Evolutionary conservation across 805 yeast genomes (phyloP).

Genomic region (Nakazawaea wyomingensis): DNA sequence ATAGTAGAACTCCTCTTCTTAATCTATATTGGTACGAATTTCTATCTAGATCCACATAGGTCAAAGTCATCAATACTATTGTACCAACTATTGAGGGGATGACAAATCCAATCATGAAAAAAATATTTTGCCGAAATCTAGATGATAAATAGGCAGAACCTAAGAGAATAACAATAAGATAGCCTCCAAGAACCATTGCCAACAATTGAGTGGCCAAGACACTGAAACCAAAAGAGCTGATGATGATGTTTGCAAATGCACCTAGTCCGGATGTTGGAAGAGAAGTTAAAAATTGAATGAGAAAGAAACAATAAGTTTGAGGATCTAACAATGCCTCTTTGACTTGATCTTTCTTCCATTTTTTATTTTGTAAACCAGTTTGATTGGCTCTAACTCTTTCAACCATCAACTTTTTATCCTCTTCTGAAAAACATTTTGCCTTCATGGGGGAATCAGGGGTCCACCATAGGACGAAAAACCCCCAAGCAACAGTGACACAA

Average conservation of each 20-base stretch:
- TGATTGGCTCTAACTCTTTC: conserved; percentile 25
- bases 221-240: conserved; percentile 26
- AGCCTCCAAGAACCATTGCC: conserved; percentile 29
- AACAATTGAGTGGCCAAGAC: conserved; percentile 26
- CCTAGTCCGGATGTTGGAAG: conserved; percentile 28
- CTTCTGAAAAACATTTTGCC: conserved; percentile 34
- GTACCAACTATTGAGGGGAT: conserved; percentile 29
- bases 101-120: conserved; percentile 21
- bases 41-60: conserved; percentile 18
- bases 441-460: conserved; percentile 27
- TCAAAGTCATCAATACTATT: conserved; percentile 22
- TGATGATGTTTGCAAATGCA: conserved; percentile 25
- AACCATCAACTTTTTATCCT: conserved; percentile 27
- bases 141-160: conserved; percentile 21
- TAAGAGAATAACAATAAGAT: conserved; percentile 22
- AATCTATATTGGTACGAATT: conserved; percentile 15
- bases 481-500: conserved; percentile 34
- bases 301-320: conserved; percentile 21
- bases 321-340: conserved; percentile 21
- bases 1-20: conserved; percentile 23
- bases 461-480: conserved; percentile 16
- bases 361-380: conserved; percentile 30
- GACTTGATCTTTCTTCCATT: conserved; percentile 23
- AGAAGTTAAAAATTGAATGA: conserved; percentile 22
- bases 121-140: conserved; percentile 16